Conservation (phyloP, 306 rosid genomes). For the Trichosanthes cucumerina region DNA sequence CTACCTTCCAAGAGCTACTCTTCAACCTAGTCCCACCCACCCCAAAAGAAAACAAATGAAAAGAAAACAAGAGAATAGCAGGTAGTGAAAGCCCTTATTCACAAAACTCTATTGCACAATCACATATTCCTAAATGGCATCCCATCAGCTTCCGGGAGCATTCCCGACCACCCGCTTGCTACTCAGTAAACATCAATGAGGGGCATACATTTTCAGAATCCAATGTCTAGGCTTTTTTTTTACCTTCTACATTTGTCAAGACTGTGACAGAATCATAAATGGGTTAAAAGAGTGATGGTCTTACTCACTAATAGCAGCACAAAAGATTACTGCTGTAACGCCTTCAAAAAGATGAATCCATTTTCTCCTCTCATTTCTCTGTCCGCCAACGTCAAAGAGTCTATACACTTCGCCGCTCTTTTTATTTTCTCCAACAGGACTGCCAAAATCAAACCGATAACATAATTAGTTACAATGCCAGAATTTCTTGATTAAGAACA, state of each 20-base stretch:
- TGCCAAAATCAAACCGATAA: conserved; percentile 35
- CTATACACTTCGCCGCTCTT: conserved; percentile 96
- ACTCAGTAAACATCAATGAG: not conserved
- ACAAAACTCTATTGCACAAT: not conserved
- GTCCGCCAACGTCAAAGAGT: conserved; percentile 97
- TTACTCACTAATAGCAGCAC: conserved; percentile 98
- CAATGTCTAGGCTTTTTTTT: not conserved
- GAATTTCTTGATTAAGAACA: not conserved
- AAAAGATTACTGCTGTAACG: conserved; percentile 95
- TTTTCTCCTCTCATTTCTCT: conserved; percentile 97
- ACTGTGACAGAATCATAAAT: not conserved
- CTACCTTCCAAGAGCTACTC: not conserved
- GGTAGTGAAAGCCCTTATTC: not conserved
- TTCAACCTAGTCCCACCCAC: conserved; percentile 4
- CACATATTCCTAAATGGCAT: not conserved
- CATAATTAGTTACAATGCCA: not conserved
- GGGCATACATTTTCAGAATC: not conserved
- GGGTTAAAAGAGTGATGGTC: conserved; percentile 18
- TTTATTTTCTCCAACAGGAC: conserved; percentile 98
- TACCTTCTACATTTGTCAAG: conserved; percentile 1
- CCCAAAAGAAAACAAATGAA: conserved; percentile 4
- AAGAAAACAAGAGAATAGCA: not conserved
- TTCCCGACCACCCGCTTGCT: not conserved
- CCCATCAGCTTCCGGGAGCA: not conserved
- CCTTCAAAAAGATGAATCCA: conserved; percentile 99